phyloP scores from a whole-genome alignment of 163 green algal genomes.

The Dunaliella salina region DNA sequence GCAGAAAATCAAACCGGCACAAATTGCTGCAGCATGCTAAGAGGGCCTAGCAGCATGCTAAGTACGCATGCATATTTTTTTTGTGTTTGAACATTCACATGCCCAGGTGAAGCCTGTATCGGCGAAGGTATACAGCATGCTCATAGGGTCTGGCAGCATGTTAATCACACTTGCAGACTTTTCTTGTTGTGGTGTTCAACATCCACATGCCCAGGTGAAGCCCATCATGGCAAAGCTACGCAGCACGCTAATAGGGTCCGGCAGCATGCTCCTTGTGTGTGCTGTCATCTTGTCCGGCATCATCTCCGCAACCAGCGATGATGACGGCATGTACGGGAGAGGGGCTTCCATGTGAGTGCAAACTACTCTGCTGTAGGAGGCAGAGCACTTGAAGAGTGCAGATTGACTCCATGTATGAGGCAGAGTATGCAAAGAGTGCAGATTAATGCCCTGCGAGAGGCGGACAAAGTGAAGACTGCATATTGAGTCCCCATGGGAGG shows the following conservation, averaged over 20 bases:
- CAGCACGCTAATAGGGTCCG: slow-evolving; percentile 41
- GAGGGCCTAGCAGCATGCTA: slow-evolving; percentile 34
- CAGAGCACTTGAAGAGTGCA: no score
- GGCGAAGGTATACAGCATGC: slow-evolving; percentile 43
- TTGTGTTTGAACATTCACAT: not conserved
- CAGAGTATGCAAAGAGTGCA: no score
- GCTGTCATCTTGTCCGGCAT: slow-evolving; percentile 48
- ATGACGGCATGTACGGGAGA: slow-evolving; percentile 60
- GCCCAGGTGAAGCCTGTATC: slow-evolving; percentile 44
- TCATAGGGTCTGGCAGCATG: slow-evolving; percentile 32
- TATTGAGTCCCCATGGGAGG: no score
- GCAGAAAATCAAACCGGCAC: no score
- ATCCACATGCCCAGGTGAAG: slow-evolving; percentile 24
- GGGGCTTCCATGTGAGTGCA: slow-evolving; percentile 3
- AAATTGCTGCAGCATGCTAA: no score
- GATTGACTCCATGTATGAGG: no score
- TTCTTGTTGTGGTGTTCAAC: no score
- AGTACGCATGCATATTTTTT: slow-evolving; percentile 1
- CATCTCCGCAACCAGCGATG: slow-evolving; percentile 39
- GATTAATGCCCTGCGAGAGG: no score
- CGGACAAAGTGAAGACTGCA: no score
- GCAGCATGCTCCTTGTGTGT: slow-evolving; percentile 34
- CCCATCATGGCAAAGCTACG: slow-evolving; percentile 52
- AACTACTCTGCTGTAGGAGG: no score
- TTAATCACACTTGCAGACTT: slow-evolving; percentile 27